Evolutionary conservation across 805 yeast species (phyloP), one percentile per base, ranked within the genome.

Genomic region (Lipomyces kockii): DNA sequence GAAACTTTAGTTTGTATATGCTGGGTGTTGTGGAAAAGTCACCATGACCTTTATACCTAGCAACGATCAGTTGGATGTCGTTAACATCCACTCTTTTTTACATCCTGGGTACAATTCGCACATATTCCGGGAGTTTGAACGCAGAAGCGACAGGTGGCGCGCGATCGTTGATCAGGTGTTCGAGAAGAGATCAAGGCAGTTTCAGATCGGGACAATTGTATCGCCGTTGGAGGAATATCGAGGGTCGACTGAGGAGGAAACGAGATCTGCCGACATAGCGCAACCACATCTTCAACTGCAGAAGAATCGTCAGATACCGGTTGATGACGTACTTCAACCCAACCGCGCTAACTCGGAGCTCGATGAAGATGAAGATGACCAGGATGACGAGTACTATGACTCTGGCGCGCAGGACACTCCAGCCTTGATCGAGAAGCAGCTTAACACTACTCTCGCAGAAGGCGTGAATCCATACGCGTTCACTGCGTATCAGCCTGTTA

Each of bases 121-220:
- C 20, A 2, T 9, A 27, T 63, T 63, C 43, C 52, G 58, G 39
- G 53, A 27, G 34, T 58, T 58, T n/a, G 65, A 63, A 17, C 9
- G 32, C 34, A 27, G 62, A 37, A 46, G 35, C 12, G 65, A 63
- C 35, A 63, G 53, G 22, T 57, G 61, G 61, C 37, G 61, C 14
- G 32, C 49, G 25, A 46, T 62, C 5, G 20, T 57, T 11, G 57
- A 62, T 17, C 51, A 59, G 12, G 52, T 37, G 51, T 56, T 34
- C 20, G 49, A 25, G 6, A 22, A 22, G 9, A n/a, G 34, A n/a
- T 4, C 17, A 14, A 25, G 55, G 27, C 17, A 0, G 11, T 29
- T 6, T 9, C 55, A 5, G 17, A 25, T 27, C 34, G 27, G 1
- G 34, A 1, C 34, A 7, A 14, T 7, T 11, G 5, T 6, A 5